Conservation (phyloP, 768 basidiomycete genomes). For the Leccinellum albellum region DNA sequence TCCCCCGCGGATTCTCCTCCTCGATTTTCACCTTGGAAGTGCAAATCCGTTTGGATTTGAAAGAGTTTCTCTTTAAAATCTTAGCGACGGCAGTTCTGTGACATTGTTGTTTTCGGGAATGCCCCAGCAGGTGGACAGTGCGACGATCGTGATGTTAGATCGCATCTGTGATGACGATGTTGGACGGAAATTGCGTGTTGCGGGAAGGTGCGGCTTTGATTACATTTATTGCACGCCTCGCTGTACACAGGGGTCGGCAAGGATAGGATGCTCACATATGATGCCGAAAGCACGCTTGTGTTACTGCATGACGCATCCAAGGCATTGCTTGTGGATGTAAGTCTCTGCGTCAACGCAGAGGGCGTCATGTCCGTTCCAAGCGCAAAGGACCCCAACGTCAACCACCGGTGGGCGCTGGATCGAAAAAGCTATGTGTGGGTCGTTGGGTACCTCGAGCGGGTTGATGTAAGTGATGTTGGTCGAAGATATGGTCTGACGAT, state of each 20-base stretch:
- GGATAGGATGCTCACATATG: conserved; percentile 55
- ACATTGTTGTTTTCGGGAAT: conserved; percentile 25
- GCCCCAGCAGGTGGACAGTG: conserved; percentile 49
- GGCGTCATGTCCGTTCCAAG: conserved; percentile 12
- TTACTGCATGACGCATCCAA: conserved; percentile 47
- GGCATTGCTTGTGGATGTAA: conserved; percentile 56
- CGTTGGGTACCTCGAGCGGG: conserved; percentile 55
- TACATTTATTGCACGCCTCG: conserved; percentile 14
- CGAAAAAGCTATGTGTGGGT: conserved; percentile 48
- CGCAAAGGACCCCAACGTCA: conserved; percentile 4
- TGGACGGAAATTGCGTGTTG: conserved; percentile 55
- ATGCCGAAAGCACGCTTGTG: conserved; percentile 43
- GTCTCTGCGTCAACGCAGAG: conserved; percentile 44
- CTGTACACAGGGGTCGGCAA: conserved; percentile 7
- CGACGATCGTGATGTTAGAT: conserved; percentile 42
- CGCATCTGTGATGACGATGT: conserved; percentile 36
- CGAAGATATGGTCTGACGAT: conserved; percentile 4
- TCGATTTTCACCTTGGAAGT: background rate
- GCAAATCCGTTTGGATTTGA: background rate
- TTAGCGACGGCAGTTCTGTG: background rate
- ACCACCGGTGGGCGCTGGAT: conserved; percentile 49
- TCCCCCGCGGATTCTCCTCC: background rate
- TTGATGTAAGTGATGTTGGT: conserved; percentile 35
- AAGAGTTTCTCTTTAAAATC: background rate
- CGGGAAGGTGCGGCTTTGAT: conserved; percentile 47